These are phyloP conservation scores for Tubosaeta sp. DNA, from an alignment of 768 basidiomycete genomes.

Conservation along the genomic window DNA sequence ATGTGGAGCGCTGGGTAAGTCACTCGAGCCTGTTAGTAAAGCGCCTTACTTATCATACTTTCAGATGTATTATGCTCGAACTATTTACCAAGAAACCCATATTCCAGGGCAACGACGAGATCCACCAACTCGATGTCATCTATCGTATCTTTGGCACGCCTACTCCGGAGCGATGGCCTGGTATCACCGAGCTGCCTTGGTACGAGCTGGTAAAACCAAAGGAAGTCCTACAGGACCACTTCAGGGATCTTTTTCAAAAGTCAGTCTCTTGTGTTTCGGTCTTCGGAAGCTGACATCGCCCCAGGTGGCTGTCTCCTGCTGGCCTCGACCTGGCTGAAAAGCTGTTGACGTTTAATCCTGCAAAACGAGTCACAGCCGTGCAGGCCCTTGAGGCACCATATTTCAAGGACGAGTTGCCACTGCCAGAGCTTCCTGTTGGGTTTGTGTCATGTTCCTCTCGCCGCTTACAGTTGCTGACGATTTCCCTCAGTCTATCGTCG, in stretches of 20 bases:
- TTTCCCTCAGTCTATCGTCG: slow-evolving; percentile 54
- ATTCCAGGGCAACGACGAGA: slow-evolving; percentile 98
- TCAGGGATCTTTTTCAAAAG: slow-evolving; percentile 85
- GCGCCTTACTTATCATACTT: not conserved
- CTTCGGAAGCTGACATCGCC: not conserved
- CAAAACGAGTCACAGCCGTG: slow-evolving; percentile 65
- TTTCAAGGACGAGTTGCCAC: slow-evolving; percentile 78
- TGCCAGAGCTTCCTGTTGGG: slow-evolving; percentile 72
- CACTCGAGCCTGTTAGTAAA: not conserved
- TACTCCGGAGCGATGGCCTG: slow-evolving; percentile 75
- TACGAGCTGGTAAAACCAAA: slow-evolving; percentile 96
- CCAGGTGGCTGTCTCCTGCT: slow-evolving; percentile 81
- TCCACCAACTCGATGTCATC: slow-evolving; percentile 92
- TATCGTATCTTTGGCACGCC: slow-evolving; percentile 92
- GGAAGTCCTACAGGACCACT: slow-evolving; percentile 65
- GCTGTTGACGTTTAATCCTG: slow-evolving; percentile 78
- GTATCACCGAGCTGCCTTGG: slow-evolving; percentile 85
- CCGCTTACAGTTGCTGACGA: slow-evolving; percentile 4
- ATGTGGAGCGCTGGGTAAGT: slow-evolving; percentile 98
- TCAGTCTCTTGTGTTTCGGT: slow-evolving; percentile 31
- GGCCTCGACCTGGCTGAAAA: slow-evolving; percentile 84
- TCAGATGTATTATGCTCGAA: slow-evolving; percentile 97
- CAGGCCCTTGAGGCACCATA: slow-evolving; percentile 83
- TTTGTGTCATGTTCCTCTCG: slow-evolving; percentile 38
- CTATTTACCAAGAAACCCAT: slow-evolving; percentile 92